A percentile compares a stretch with the other conserved stretches of the same genome.
These are phyloP conservation scores for Penicillium hordei DNA, from an alignment of 2,329 filamentous ascomycete species.

Conservation along the genomic window DNA sequence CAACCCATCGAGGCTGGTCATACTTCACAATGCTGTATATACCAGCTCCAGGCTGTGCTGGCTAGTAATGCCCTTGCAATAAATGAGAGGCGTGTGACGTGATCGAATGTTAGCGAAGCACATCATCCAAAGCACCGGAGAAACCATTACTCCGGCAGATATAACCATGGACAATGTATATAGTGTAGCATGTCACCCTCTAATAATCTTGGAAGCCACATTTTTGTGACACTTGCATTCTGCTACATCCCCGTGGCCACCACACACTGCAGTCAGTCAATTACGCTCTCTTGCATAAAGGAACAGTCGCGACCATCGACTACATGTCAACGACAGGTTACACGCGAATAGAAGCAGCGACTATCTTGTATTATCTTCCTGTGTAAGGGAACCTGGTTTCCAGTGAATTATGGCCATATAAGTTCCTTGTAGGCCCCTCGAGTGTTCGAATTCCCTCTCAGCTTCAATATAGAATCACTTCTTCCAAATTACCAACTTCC, in stretches of 20 bases:
- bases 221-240: not conserved
- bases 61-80: not conserved
- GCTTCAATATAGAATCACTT: not conserved
- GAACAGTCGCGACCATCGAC: not conserved
- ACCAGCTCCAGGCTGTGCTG: not conserved
- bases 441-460: not conserved
- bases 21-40: not conserved
- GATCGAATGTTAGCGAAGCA: conserved; percentile 22
- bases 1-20: not conserved
- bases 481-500: not conserved
- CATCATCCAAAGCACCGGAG: conserved; percentile 15
- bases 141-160: conserved; percentile 8
- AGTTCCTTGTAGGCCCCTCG: not conserved
- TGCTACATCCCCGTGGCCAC: not conserved
- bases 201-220: not conserved
- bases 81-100: conserved; percentile 20
- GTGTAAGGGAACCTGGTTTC: not conserved
- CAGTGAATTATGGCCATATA: not conserved
- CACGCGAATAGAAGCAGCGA: not conserved
- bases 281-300: not conserved
- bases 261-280: not conserved
- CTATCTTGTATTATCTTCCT: not conserved
- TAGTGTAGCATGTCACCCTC: not conserved
- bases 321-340: not conserved
- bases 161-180: not conserved